Base-by-base conservation (phyloP, 2,329 filamentous ascomycete species). In the Hymenoscyphus linearis region DNA sequence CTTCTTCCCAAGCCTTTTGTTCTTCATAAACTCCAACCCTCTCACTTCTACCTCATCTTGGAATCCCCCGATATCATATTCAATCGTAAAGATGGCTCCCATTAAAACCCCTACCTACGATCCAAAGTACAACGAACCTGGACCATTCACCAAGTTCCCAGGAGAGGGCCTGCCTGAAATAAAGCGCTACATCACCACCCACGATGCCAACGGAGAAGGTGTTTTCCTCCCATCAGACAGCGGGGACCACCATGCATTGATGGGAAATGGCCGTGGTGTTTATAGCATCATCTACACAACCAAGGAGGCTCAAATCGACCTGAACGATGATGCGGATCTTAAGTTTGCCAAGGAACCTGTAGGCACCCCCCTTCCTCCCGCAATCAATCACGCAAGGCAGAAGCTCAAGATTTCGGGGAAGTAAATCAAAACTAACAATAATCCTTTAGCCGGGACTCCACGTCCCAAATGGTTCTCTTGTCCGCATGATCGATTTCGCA, bases 211-310 rank as follows among this genome's bases (percentile, higher is more conserved):
- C 3, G 67, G 66, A 9, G 58, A 66, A 34, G 57, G 57, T 5
- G 60, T 68, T 12, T 69, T 69, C 61, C 13, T 68, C 3, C 26
- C 34, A 2, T 56, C 18, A 2, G 66, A 67, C 31, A 35, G 54
- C 35, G 64, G 65, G 14, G 67, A 66, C 25, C 67, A 68, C 56
- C 62, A 65, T 47, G 34, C 27, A 2, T 12, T 63, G 4, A 60
- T 67, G 61, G 60, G 60, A 1, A 37, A 62, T 2, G 36, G 55
- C 1, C 27, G 61, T 6, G 67, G 60, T 12, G 59, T 64, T 13
- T 60, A 63, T 13, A 67, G 64, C 13, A 68, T 68, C 57, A 52
- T 67, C 18, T 68, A 66, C 47, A 58, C 40, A 4, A 68, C 66
- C 4, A 13, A 44, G 0, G 56, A 54, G 9, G 52, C 22, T 10